These are phyloP conservation scores for Fusarium scirpi DNA, from an alignment of 2,329 filamentous ascomycete species.

Conservation along the genomic window DNA sequence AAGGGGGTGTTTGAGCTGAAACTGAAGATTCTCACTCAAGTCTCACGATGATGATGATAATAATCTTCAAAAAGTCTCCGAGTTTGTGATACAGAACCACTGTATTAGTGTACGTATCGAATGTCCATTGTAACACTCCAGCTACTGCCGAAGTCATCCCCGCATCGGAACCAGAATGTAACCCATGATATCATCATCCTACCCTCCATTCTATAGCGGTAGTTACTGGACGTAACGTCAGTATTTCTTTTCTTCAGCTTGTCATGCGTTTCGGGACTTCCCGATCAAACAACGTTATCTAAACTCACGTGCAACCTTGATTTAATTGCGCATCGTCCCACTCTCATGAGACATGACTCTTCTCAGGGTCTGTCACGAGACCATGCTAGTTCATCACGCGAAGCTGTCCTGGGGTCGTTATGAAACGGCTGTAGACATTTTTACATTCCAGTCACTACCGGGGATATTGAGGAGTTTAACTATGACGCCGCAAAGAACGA, in stretches of 20 bases:
- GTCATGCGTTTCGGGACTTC: conserved; percentile 40
- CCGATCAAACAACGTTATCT: conserved; percentile 30
- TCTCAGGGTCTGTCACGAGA: conserved; percentile 29
- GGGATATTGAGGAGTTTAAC: conserved; percentile 4
- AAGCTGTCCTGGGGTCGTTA: background rate
- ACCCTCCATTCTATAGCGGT: conserved; percentile 32
- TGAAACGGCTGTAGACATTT: conserved; percentile 22
- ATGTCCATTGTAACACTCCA: background rate
- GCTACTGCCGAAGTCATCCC: conserved; percentile 25
- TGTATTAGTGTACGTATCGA: background rate
- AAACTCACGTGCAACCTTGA: conserved; percentile 6
- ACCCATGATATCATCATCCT: conserved; percentile 48
- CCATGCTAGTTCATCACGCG: conserved; percentile 21
- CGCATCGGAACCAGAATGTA: conserved; percentile 24
- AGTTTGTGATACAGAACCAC: background rate
- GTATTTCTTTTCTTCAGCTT: conserved; percentile 11
- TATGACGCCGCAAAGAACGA: conserved; percentile 10
- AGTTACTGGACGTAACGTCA: background rate
- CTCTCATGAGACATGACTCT: conserved; percentile 32
- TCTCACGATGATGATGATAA: conserved; percentile 13
- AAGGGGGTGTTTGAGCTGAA: background rate
- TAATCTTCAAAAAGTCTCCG: conserved; percentile 12
- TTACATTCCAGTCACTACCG: conserved; percentile 15
- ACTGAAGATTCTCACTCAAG: background rate
- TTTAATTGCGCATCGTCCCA: conserved; percentile 15